Conservation (phyloP, 1,284 basidiomycete species). For the Wallemia hederae region DNA sequence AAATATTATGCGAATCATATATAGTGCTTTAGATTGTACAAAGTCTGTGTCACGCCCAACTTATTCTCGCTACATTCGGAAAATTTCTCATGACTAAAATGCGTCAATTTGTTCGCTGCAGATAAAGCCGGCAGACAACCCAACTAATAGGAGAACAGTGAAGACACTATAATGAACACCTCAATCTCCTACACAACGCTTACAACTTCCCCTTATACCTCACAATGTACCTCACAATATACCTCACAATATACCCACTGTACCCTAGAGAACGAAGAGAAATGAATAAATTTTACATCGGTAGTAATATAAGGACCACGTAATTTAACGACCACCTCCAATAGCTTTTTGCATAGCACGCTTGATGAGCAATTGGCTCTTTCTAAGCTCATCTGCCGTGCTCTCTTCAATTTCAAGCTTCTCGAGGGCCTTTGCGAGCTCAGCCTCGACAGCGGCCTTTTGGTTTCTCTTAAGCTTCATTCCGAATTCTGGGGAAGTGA, state of each 20-base stretch:
- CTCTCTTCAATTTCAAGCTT: slow-evolving; percentile 86
- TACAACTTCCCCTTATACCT: too few species aligned
- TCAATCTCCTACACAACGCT: too few species aligned
- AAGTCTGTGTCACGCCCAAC: too few species aligned
- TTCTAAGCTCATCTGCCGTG: slow-evolving; percentile 68
- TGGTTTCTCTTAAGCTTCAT: slow-evolving; percentile 93
- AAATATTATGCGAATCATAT: too few species aligned
- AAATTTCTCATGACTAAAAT: too few species aligned
- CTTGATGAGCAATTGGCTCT: slow-evolving; percentile 71
- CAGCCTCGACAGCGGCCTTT: slow-evolving; percentile 67
- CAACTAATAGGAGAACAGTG: too few species aligned
- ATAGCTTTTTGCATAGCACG: slow-evolving; percentile 79
- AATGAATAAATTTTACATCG: neutral
- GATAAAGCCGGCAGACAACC: too few species aligned
- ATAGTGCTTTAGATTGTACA: too few species aligned
- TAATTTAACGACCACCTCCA: neutral
- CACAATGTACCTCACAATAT: too few species aligned
- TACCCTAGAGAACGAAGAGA: neutral
- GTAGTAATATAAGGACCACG: neutral
- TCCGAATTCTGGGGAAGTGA: slow-evolving; percentile 74
- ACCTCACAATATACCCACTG: neutral
- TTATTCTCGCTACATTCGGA: too few species aligned
- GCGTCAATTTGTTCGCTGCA: too few species aligned
- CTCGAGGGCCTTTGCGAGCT: slow-evolving; percentile 85
- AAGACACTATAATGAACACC: too few species aligned